Conservation (phyloP, 495 filamentous ascomycete species). For the Penicillium desertorum region DNA sequence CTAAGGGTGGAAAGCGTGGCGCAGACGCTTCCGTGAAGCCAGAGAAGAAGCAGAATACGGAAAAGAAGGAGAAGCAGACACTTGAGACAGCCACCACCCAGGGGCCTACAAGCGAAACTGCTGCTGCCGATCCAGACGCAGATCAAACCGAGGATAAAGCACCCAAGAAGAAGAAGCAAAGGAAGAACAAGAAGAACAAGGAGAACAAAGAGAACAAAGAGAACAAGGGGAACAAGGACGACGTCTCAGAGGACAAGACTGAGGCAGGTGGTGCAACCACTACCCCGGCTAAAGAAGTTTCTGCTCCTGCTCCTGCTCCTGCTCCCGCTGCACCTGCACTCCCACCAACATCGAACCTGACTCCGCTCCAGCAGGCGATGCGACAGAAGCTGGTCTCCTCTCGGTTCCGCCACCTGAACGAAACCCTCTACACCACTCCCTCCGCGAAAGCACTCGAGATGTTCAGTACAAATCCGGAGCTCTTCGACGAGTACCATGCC, state of each 20-base stretch:
- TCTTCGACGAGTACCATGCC: slow-evolving; percentile 91
- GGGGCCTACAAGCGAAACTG: slow-evolving; percentile 26
- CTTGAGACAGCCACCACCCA: slow-evolving; percentile 20
- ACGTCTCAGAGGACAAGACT: slow-evolving; percentile 17
- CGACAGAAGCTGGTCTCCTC: slow-evolving; percentile 87
- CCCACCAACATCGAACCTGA: slow-evolving; percentile 58
- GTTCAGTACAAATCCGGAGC: slow-evolving; percentile 77
- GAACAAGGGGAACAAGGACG: slow-evolving; percentile 31
- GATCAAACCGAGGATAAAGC: slow-evolving; percentile 26
- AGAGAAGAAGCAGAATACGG: slow-evolving; percentile 49
- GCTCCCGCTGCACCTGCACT: slow-evolving; percentile 31
- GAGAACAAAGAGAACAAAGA: slow-evolving; percentile 38
- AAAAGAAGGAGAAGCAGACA: slow-evolving; percentile 23
- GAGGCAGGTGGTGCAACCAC: slow-evolving; percentile 15
- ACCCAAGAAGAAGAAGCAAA: slow-evolving; percentile 36
- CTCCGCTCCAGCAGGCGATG: slow-evolving; percentile 91
- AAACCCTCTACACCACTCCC: slow-evolving; percentile 90
- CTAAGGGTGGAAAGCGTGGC: slow-evolving; percentile 23
- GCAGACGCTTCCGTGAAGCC: slow-evolving; percentile 25
- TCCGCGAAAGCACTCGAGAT: slow-evolving; percentile 74
- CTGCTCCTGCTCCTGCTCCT: slow-evolving; percentile 23
- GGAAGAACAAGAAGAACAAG: slow-evolving; percentile 41
- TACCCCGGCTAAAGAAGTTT: slow-evolving; percentile 19
- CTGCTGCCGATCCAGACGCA: slow-evolving; percentile 21
- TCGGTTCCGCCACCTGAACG: slow-evolving; percentile 95